Conservation (phyloP, 1,284 basidiomycete species). For the Trichosporon sp. region DNA sequence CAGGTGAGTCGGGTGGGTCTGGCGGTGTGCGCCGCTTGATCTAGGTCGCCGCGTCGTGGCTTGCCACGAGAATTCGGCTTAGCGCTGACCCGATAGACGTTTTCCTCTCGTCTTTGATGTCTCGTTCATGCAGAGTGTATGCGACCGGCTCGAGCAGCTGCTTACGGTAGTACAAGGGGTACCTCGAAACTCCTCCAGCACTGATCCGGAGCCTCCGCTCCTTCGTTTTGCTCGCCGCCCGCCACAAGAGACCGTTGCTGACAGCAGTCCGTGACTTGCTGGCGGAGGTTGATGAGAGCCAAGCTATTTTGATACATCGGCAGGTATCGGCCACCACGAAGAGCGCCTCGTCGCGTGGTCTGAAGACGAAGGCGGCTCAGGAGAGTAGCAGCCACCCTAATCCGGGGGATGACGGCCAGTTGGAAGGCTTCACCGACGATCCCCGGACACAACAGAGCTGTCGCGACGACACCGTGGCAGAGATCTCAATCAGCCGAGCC, state of each 20-base stretch:
- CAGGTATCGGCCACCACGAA: background rate
- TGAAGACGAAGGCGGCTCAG: background rate
- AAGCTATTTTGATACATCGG: background rate
- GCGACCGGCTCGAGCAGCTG: background rate
- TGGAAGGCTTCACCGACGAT: background rate
- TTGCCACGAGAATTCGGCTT: no score
- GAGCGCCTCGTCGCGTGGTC: background rate
- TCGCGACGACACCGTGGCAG: background rate
- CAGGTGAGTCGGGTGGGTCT: conserved; percentile 18
- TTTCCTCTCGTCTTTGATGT: conserved; percentile 27
- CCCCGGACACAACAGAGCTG: background rate
- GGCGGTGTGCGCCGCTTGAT: no score
- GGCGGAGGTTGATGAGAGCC: background rate
- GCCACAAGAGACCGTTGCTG: conserved; percentile 6
- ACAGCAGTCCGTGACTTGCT: background rate
- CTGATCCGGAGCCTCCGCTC: conserved; percentile 14
- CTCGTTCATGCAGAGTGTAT: background rate
- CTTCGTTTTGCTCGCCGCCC: conserved; percentile 16
- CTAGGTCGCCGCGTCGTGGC: no score
- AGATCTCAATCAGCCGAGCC: background rate
- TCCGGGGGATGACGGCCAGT: background rate
- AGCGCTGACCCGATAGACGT: conserved; percentile 18
- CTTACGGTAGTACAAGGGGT: conserved; percentile 14
- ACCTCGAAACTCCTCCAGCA: conserved; percentile 3
- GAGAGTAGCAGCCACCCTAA: background rate